phyloP scores from a whole-genome alignment of 371 early-diverging fungal species.

The Mucor velutinosus region DNA sequence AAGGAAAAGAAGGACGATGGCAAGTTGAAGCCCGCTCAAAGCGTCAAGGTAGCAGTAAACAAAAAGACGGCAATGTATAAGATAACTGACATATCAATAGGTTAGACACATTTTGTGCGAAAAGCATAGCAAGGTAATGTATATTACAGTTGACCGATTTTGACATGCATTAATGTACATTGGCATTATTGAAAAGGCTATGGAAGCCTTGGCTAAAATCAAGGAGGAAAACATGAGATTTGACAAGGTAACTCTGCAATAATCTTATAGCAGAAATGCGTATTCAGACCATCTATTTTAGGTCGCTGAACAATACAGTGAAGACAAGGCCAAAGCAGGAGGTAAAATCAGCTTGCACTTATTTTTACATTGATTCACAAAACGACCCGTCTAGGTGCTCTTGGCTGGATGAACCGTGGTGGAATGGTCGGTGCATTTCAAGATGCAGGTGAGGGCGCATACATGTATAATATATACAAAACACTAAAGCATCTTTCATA shows the following conservation, averaged over 20 bases:
- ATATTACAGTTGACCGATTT: slow-evolving; percentile 5
- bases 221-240: slow-evolving; percentile 62
- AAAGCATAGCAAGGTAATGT: slow-evolving; percentile 68
- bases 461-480: background rate
- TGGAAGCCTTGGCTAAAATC: slow-evolving; percentile 67
- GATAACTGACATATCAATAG: slow-evolving; percentile 26
- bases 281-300: slow-evolving; percentile 12
- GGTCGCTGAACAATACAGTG: slow-evolving; percentile 84
- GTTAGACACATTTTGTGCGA: slow-evolving; percentile 88
- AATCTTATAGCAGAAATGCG: background rate
- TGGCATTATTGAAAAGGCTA: slow-evolving; percentile 16
- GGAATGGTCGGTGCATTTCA: slow-evolving; percentile 92
- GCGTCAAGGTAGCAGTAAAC: slow-evolving; percentile 55
- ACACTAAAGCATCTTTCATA: slow-evolving; percentile 3
- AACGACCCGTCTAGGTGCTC: slow-evolving; percentile 29
- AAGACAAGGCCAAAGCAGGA: slow-evolving; percentile 84
- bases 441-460: slow-evolving; percentile 62
- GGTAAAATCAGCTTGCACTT: slow-evolving; percentile 29
- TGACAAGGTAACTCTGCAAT: slow-evolving; percentile 41
- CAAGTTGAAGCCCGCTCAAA: slow-evolving; percentile 78
- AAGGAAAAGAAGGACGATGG: slow-evolving; percentile 47
- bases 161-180: background rate
- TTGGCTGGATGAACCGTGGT: slow-evolving; percentile 90
- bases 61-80: background rate
- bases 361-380: background rate